These are phyloP conservation scores for Talaromyces sp. DNA, from an alignment of 2,329 filamentous ascomycete species.

Conservation along the genomic window DNA sequence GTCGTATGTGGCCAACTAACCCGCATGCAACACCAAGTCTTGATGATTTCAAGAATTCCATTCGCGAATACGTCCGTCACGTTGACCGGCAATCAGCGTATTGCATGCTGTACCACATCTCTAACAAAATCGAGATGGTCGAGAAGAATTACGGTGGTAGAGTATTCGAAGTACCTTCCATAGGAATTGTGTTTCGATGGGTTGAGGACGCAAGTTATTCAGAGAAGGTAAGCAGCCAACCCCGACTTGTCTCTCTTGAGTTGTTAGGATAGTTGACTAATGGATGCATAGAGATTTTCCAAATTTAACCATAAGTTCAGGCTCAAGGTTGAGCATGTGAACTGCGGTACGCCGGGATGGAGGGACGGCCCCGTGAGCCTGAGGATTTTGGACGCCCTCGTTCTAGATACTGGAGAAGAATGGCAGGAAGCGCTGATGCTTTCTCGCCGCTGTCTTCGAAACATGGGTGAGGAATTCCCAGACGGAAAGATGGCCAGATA, in stretches of 20 bases:
- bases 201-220: slow-evolving; percentile 10
- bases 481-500: background rate
- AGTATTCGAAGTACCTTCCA: background rate
- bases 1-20: slow-evolving; percentile 3
- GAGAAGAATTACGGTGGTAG: background rate
- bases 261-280: background rate
- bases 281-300: background rate
- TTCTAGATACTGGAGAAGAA: background rate
- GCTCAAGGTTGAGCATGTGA: slow-evolving; percentile 1
- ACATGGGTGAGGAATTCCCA: background rate
- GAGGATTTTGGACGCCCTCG: background rate
- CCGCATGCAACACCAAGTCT: background rate
- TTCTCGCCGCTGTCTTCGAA: background rate
- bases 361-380: background rate
- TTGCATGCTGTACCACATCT: background rate
- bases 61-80: background rate
- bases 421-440: background rate
- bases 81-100: background rate
- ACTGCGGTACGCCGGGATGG: background rate
- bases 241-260: background rate
- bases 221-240: background rate
- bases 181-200: slow-evolving; percentile 10
- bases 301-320: background rate
- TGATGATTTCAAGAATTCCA: background rate
- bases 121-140: slow-evolving; percentile 1